Conservation (phyloP, 106 monocot genomes). For the Dioscorea alata region DNA sequence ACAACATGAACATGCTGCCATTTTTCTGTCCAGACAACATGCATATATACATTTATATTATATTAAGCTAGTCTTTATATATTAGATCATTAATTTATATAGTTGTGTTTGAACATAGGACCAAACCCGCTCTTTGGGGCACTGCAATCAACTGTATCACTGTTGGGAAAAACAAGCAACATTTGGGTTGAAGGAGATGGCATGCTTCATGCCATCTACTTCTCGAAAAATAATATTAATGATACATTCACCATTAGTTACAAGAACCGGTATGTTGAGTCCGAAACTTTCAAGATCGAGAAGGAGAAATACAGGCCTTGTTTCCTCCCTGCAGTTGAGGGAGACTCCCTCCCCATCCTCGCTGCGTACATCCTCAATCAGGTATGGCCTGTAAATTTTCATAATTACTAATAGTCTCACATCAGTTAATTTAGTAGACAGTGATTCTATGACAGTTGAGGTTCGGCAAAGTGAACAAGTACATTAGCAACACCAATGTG, state of each 20-base stretch:
- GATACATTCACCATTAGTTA: constrained; percentile 25
- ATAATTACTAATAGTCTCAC: neutral
- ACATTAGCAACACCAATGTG: constrained; percentile 46
- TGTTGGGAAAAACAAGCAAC: constrained; percentile 34
- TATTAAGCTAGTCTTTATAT: neutral
- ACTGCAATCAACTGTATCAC: constrained; percentile 24
- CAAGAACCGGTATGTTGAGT: constrained; percentile 42
- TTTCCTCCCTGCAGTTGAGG: constrained; percentile 47
- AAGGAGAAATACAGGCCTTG: constrained; percentile 20
- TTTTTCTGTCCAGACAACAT: no score
- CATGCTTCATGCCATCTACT: constrained; percentile 55
- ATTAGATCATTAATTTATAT: neutral
- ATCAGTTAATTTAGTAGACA: neutral
- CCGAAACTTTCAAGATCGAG: constrained; percentile 42
- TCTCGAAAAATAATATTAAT: constrained; percentile 15
- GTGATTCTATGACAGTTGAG: constrained; percentile 24
- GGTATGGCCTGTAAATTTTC: neutral
- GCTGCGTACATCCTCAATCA: constrained; percentile 38
- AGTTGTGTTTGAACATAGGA: constrained; percentile 13
- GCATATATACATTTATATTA: neutral
- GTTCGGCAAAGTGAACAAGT: constrained; percentile 35
- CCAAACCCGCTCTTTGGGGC: constrained; percentile 47
- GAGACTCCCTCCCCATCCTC: constrained; percentile 36
- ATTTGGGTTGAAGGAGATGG: constrained; percentile 61
- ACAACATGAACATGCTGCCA: no score